These are phyloP conservation scores for Leccinum uliginosum DNA, from an alignment of 768 basidiomycete species.

Conservation along the genomic window DNA sequence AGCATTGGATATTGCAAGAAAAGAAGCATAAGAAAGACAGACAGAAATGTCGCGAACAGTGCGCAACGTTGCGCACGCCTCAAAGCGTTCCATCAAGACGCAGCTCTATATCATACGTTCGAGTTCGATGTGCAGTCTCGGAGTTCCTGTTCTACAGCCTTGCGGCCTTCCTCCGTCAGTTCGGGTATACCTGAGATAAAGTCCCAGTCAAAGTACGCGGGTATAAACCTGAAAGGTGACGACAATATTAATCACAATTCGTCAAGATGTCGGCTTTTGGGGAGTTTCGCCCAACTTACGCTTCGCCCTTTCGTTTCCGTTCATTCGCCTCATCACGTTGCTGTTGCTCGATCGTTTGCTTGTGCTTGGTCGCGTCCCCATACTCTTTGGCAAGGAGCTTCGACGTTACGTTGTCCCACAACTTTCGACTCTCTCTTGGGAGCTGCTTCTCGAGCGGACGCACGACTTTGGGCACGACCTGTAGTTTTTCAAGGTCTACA, in stretches of 20 bases:
- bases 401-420: constrained; percentile 85
- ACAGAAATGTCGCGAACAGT: constrained; percentile 3
- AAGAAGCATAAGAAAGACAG: background rate
- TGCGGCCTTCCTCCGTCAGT: constrained; percentile 64
- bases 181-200: constrained; percentile 60
- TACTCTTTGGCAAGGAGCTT: constrained; percentile 79
- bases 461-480: constrained; percentile 77
- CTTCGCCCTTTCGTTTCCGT: constrained; percentile 72
- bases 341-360: constrained; percentile 87
- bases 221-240: constrained; percentile 52
- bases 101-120: constrained; percentile 13
- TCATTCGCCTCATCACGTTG: constrained; percentile 89
- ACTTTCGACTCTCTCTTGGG: constrained; percentile 73
- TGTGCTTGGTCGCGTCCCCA: constrained; percentile 86
- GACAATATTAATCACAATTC: background rate
- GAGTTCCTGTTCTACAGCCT: constrained; percentile 74
- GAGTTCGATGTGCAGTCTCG: constrained; percentile 13
- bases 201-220: constrained; percentile 72
- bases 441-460: constrained; percentile 78
- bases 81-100: background rate
- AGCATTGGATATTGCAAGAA: constrained; percentile 2
- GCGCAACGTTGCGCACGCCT: background rate
- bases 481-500: constrained; percentile 70
- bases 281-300: constrained; percentile 48
- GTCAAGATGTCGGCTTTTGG: background rate